Evolutionary conservation across 2,329 filamentous ascomycete species (phyloP).

Genomic region (Incumbomyces delicatus): DNA sequence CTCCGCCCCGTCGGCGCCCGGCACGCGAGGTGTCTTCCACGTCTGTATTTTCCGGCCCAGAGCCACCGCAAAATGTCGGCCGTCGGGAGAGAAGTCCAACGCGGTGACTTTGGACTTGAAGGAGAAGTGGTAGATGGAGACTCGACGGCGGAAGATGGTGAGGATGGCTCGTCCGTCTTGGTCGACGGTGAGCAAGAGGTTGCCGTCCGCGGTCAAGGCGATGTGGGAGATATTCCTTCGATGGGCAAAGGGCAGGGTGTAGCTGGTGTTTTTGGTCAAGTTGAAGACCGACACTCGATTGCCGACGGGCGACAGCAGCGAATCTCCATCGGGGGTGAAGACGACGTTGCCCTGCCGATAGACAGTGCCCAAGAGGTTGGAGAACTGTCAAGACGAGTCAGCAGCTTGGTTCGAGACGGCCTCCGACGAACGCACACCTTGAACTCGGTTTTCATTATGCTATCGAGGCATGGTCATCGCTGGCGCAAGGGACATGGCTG

Average conservation of each 20-base stretch:
- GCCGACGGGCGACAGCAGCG: slow-evolving; percentile 89
- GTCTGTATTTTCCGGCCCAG: slow-evolving; percentile 82
- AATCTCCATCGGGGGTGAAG: slow-evolving; percentile 92
- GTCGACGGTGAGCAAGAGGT: slow-evolving; percentile 85
- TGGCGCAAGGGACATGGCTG: background rate
- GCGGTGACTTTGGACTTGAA: slow-evolving; percentile 75
- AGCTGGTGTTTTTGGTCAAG: slow-evolving; percentile 60
- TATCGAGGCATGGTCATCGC: slow-evolving; percentile 2
- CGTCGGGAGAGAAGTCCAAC: slow-evolving; percentile 82
- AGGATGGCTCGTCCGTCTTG: slow-evolving; percentile 89
- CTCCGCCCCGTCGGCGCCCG: slow-evolving; percentile 70
- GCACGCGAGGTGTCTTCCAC: slow-evolving; percentile 89
- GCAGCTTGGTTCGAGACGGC: background rate
- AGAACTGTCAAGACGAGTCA: slow-evolving; percentile 57
- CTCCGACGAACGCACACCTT: slow-evolving; percentile 52
- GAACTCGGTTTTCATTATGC: slow-evolving; percentile 94
- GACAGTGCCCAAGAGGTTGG: slow-evolving; percentile 94
- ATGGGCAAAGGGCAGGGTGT: slow-evolving; percentile 63
- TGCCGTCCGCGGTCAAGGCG: slow-evolving; percentile 80
- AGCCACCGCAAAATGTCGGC: slow-evolving; percentile 80
- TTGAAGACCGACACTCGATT: slow-evolving; percentile 96
- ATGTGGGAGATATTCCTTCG: slow-evolving; percentile 85
- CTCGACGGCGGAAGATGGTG: slow-evolving; percentile 76
- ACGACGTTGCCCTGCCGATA: slow-evolving; percentile 96
- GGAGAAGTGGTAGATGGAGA: slow-evolving; percentile 90